phyloP scores from a whole-genome alignment of 495 filamentous ascomycete species.

The Lichina pygmaea region DNA sequence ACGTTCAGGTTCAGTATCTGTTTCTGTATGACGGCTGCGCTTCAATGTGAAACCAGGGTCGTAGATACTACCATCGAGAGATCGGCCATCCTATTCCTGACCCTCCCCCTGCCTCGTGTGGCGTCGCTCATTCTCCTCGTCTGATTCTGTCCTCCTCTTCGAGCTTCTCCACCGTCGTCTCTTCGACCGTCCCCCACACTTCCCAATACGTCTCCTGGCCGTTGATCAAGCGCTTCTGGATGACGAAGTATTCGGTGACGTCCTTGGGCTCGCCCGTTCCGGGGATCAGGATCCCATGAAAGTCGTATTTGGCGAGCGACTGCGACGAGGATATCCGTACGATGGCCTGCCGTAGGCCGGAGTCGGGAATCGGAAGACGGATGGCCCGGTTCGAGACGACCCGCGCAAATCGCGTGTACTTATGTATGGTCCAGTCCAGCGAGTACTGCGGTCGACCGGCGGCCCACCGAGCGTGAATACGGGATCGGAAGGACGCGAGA shows the following conservation, averaged over 20 bases:
- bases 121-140: background rate
- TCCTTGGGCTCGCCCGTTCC: conserved; percentile 31
- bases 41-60: too few relatives aligned
- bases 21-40: too few relatives aligned
- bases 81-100: too few relatives aligned
- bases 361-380: conserved; percentile 19
- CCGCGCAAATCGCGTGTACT: conserved; percentile 30
- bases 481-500: conserved; percentile 20
- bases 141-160: background rate
- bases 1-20: too few relatives aligned
- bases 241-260: conserved; percentile 50
- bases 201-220: conserved; percentile 38
- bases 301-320: conserved; percentile 19
- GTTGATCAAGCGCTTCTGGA: conserved; percentile 31
- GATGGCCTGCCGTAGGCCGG: conserved; percentile 38
- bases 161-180: conserved; percentile 12
- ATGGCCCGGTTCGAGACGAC: conserved; percentile 31
- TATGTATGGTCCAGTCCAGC: conserved; percentile 38
- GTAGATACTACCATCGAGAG: too few relatives aligned
- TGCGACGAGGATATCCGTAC: conserved; percentile 46
- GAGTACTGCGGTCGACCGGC: conserved; percentile 8
- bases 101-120: too few relatives aligned
- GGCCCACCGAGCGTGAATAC: conserved; percentile 25
- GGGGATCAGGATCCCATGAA: conserved; percentile 9
- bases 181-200: conserved; percentile 42